Conservation (phyloP, 768 basidiomycete genomes). For the Hortiboletus flavorubellus region DNA sequence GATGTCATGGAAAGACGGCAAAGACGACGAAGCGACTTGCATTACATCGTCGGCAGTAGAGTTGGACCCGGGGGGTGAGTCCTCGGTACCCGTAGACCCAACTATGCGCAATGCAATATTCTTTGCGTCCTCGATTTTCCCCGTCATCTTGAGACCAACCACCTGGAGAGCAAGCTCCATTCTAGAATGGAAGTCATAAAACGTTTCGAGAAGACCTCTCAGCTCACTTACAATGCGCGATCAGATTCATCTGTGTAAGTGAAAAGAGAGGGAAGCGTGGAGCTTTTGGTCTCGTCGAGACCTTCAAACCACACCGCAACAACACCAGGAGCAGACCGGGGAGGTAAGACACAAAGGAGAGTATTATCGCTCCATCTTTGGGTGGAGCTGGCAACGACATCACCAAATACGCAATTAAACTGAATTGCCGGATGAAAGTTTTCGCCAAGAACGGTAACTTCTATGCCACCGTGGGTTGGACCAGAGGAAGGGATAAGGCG, state of each 20-base stretch:
- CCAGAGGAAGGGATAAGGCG: constrained; percentile 81
- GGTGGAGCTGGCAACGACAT: constrained; percentile 74
- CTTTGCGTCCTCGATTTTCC: constrained; percentile 89
- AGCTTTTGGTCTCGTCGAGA: constrained; percentile 57
- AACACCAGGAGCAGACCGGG: constrained; percentile 73
- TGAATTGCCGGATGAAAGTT: constrained; percentile 78
- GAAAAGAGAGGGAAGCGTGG: constrained; percentile 61
- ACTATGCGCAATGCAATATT: constrained; percentile 94
- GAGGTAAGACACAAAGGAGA: constrained; percentile 87
- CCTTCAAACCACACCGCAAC: constrained; percentile 91
- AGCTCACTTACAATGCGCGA: constrained; percentile 67
- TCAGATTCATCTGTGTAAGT: constrained; percentile 92
- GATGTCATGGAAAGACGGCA: constrained; percentile 47
- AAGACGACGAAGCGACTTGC: constrained; percentile 47
- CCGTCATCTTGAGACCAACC: constrained; percentile 95
- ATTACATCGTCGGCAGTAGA: constrained; percentile 43
- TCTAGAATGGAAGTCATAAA: constrained; percentile 39
- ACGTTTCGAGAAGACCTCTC: constrained; percentile 1
- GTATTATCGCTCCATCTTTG: constrained; percentile 93
- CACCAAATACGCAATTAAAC: constrained; percentile 83
- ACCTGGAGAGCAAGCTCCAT: constrained; percentile 97
- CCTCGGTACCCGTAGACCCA: constrained; percentile 60
- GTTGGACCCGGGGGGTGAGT: constrained; percentile 35
- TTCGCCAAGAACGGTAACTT: constrained; percentile 89
- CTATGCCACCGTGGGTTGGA: constrained; percentile 89